Percentiles rank a stretch among this genome's conserved stretches.
These are phyloP conservation scores for Penicillium manginii DNA, from an alignment of 495 filamentous ascomycete species.

Conservation along the genomic window DNA sequence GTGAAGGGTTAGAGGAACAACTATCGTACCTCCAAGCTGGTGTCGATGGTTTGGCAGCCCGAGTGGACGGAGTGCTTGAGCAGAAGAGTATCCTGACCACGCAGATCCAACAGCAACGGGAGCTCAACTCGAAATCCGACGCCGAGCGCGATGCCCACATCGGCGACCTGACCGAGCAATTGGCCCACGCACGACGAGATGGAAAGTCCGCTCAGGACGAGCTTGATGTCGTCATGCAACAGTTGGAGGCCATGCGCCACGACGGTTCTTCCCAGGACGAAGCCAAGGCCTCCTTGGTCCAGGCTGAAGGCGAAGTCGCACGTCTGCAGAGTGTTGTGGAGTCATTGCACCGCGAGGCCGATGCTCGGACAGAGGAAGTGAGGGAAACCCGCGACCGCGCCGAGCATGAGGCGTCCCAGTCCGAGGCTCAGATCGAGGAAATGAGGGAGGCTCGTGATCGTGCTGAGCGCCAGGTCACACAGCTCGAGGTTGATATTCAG, in stretches of 20 bases:
- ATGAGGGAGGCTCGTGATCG: conserved; percentile 28
- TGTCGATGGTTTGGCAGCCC: conserved; percentile 71
- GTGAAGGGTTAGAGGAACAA: conserved; percentile 52
- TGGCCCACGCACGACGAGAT: conserved; percentile 45
- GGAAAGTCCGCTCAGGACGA: conserved; percentile 44
- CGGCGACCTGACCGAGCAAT: conserved; percentile 52
- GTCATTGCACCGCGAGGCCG: conserved; percentile 35
- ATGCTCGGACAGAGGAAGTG: conserved; percentile 35
- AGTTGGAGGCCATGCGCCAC: conserved; percentile 51
- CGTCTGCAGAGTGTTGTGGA: conserved; percentile 34
- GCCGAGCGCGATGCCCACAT: conserved; percentile 59
- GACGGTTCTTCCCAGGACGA: conserved; percentile 29
- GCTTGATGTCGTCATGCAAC: conserved; percentile 46
- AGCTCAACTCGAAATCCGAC: conserved; percentile 74
- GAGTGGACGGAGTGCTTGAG: conserved; percentile 64
- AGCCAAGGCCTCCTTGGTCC: conserved; percentile 44
- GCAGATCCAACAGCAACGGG: conserved; percentile 90
- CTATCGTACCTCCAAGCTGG: conserved; percentile 63
- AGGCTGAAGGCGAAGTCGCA: conserved; percentile 56
- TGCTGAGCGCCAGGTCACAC: conserved; percentile 36
- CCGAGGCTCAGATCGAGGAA: conserved; percentile 17
- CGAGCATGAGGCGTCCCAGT: conserved; percentile 14
- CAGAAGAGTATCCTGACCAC: conserved; percentile 83
- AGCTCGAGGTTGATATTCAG: conserved; percentile 44
- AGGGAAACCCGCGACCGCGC: conserved; percentile 17